Base-by-base conservation (phyloP, 129 eudicot genomes). In the Smallanthus sonchifolius region DNA sequence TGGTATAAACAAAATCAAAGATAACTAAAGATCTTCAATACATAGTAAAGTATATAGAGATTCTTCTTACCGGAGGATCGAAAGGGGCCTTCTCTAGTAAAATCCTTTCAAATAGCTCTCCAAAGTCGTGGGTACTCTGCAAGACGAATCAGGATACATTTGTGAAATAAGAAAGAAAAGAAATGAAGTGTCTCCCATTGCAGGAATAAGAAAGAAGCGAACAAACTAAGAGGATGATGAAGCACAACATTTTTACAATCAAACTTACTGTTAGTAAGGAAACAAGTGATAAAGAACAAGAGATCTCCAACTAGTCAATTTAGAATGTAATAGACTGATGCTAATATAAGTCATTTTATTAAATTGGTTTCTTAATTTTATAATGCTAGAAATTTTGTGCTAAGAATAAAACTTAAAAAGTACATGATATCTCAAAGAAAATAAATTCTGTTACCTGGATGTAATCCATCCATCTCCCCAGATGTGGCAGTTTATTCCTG, bases 401-500 rank as follows among this genome's bases (percentile, higher is more conserved):
- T 24, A 37, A 11, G 44, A 65, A 72, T 19, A 72, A 48, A 30
- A 72, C 13, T 62, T 24, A 14, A 13, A 57, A 79, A 14, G 45
- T 65, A 54, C 2, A 60, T 62, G 59, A 37, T 35, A 49, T 60
- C 48, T 61, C 60, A 68, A 49, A 2, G 48, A 56, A 69, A 39
- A 32, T 2, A 43, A 69, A 66, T 48, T 8, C 10, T 13, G 16
- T 57, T 82, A 95, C 97, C 97, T 91, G 99, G 57, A 95, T 87
- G 75, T 88, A 95, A 75, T 86, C 96, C 76, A 80, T 83, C 96
- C 99, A 95, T 87, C 97, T 85, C 80, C 91, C 51, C 61, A 95
- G 54, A 79, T 95, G 92, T 60, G 96, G 97, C 65, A 91, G 52
- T 64, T 86, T 88, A 65, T 71, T 69, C 75, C 52, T 83, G 42